A percentile compares a stretch with the other conserved stretches of the same genome.
Evolutionary conservation across 257 asterid genomes (phyloP).

Genomic region (Misopates orontium): DNA sequence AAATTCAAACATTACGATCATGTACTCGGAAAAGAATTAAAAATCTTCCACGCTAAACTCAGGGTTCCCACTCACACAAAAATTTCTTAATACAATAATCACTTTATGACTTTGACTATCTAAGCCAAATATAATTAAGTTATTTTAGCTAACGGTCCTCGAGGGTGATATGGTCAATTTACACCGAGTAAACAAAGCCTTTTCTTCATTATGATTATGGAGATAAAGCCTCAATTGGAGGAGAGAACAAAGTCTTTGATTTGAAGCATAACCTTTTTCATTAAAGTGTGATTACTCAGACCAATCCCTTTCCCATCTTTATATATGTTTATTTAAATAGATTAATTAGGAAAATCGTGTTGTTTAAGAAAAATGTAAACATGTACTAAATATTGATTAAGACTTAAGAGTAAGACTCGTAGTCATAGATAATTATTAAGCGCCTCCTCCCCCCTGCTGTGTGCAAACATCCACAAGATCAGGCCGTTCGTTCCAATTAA

Average conservation of each 20-base stretch:
- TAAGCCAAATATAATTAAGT: background rate
- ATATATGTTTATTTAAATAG: too few species aligned
- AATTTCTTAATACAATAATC: background rate
- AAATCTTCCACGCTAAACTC: background rate
- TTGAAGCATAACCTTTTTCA: constrained; percentile 43
- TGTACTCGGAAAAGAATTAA: too few species aligned
- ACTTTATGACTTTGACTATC: constrained; percentile 17
- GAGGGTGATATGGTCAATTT: constrained; percentile 23
- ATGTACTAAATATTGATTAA: constrained; percentile 25
- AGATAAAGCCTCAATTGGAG: constrained; percentile 31
- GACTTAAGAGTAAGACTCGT: background rate
- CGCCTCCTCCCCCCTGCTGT: too few species aligned
- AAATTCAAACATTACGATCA: too few species aligned
- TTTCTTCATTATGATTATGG: constrained; percentile 27
- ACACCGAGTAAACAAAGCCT: constrained; percentile 2
- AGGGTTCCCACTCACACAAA: background rate
- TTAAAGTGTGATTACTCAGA: constrained; percentile 36
- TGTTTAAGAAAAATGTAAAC: too few species aligned
- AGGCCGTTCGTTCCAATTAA: constrained; percentile 8
- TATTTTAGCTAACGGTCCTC: constrained; percentile 13
- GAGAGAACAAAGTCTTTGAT: constrained; percentile 41
- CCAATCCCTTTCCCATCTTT: background rate
- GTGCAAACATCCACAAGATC: constrained; percentile 22
- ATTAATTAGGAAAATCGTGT: constrained; percentile 31
- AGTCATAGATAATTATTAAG: constrained; percentile 11